Percentiles rank a stretch among this genome's conserved stretches.
phyloP scores from a whole-genome alignment of 108 stramenopile species.

The Cyclotella sp. region DNA sequence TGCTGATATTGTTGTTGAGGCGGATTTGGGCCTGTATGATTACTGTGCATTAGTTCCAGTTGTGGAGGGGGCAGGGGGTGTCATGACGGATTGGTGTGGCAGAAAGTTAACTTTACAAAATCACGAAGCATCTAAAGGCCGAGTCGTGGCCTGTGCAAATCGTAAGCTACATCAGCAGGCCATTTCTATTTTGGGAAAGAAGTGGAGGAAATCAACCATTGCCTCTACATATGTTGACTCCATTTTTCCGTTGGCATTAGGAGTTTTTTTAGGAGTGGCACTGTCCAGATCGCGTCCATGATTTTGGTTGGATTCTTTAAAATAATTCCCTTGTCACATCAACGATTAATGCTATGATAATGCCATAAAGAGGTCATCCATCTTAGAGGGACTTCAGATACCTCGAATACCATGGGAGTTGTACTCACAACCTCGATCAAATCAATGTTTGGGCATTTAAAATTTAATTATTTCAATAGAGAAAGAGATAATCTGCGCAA shows the following conservation, averaged over 20 bases:
- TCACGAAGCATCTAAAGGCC: conserved; percentile 49
- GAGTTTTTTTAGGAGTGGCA: conserved; percentile 25
- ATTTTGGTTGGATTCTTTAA: not conserved
- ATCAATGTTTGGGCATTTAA: no score
- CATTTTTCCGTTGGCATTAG: conserved; percentile 14
- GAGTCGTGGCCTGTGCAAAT: conserved; percentile 63
- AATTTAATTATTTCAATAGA: no score
- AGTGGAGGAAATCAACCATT: conserved; percentile 14
- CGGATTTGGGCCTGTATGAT: conserved; percentile 65
- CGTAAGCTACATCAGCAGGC: conserved; percentile 45
- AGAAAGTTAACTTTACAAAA: conserved; percentile 48
- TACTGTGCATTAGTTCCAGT: conserved; percentile 64
- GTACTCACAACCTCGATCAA: no score
- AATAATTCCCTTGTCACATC: not conserved
- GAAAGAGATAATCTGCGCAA: not conserved
- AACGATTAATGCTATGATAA: no score
- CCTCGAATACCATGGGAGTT: no score
- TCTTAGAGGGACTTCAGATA: no score
- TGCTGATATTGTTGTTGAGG: conserved; percentile 61
- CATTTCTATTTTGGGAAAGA: conserved; percentile 40
- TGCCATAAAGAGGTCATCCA: no score
- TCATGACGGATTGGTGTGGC: conserved; percentile 64
- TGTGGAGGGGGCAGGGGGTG: conserved; percentile 59
- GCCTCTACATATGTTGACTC: conserved; percentile 8
- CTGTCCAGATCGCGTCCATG: conserved; percentile 8